Percentiles rank a stretch among this genome's conserved stretches.
These are phyloP conservation scores for Trichoderma atrobrunneum DNA, from an alignment of 2,329 filamentous ascomycete genomes.

Conservation along the genomic window DNA sequence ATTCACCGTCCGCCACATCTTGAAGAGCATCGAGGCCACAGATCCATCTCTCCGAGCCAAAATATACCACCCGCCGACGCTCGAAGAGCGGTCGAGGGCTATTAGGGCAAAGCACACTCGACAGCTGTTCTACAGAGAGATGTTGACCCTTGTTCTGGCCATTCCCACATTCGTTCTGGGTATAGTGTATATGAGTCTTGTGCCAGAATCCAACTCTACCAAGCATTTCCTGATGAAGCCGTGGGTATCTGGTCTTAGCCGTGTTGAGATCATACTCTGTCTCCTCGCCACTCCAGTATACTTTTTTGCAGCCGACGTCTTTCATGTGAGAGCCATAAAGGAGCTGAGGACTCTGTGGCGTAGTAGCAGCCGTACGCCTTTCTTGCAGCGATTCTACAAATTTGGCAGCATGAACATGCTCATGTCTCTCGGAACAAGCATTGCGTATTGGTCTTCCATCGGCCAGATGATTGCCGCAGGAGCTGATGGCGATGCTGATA, in stretches of 20 bases:
- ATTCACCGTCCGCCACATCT: conserved; percentile 74
- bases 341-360: conserved; percentile 78
- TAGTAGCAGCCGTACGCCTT: conserved; percentile 66
- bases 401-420: conserved; percentile 97
- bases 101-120: conserved; percentile 70
- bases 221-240: conserved; percentile 67
- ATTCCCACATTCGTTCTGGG: conserved; percentile 86
- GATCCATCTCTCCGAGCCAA: conserved; percentile 65
- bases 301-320: conserved; percentile 80
- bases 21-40: conserved; percentile 62
- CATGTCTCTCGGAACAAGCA: conserved; percentile 81
- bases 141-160: conserved; percentile 65
- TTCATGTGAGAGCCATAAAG: conserved; percentile 75
- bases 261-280: conserved; percentile 76
- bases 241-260: conserved; percentile 69
- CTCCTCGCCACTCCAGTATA: conserved; percentile 83
- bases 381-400: conserved; percentile 76
- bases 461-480: conserved; percentile 69
- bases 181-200: conserved; percentile 85
- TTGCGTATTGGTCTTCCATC: conserved; percentile 82
- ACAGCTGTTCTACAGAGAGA: conserved; percentile 65
- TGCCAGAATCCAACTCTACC: conserved; percentile 55
- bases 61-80: conserved; percentile 74
- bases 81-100: conserved; percentile 75
- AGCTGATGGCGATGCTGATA: conserved; percentile 40